Base-by-base conservation (phyloP, 2,329 filamentous ascomycete species). In the Botrytis pseudocinerea region DNA sequence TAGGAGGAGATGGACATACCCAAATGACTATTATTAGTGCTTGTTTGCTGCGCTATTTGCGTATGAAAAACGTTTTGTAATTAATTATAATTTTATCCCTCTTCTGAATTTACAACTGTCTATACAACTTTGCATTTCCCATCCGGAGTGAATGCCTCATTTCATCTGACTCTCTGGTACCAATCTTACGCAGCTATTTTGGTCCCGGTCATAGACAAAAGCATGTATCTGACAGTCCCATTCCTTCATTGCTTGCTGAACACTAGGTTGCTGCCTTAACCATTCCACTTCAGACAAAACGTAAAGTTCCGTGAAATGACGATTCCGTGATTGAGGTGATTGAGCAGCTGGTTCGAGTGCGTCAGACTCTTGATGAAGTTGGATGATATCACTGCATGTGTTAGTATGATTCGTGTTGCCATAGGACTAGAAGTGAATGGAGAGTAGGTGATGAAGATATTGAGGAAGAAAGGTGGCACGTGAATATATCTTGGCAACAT, bases 201-300 rank as follows among this genome's bases (percentile, higher is more conserved):
- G 85, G 7, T 80, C 86, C 74, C 90, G 85, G 78, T 91, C 86
- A 80, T 89, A 91, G 3, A 92, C 85, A 74, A 90, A 83, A 12
- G 89, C 90, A 79, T 92, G 89, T 10, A 92, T 82, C 80, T 87
- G 81, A 71, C 92, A 79, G 2, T 87, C 89, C 28, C 88, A 84
- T 76, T 90, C 88, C 75, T 83, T 80, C 71, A 90, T 87, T 25
- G 89, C 90, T 74, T 87, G 87, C 75, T 88, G 83, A 35, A 92
- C 87, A 42, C 84, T 85, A 40, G 85, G 83, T 79, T 91, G 90
- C 79, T 87, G 83, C 79, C 85, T 86, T 72, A 92, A 79, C 60
- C 85, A 85, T 73, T 87, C 85, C 51, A 91, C 82, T 46, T 88
- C 86, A 63, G 85, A 83, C 51, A 86, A 82, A 9, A 92, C 89